Conservation (phyloP, 1,284 basidiomycete genomes). For the Pascua guehoae region DNA sequence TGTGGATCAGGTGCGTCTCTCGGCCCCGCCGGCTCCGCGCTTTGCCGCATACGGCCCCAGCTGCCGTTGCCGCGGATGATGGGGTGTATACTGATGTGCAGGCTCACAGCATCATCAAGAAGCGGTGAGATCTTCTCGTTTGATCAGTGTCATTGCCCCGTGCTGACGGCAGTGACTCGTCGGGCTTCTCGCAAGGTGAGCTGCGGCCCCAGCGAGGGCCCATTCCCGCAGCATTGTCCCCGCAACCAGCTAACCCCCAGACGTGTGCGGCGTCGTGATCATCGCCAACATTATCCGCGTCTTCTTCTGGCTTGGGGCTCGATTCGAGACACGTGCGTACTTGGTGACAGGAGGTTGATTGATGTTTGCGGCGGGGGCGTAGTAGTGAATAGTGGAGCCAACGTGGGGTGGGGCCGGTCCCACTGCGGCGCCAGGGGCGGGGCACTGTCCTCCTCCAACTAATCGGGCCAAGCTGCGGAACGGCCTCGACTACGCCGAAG, state of each 20-base stretch:
- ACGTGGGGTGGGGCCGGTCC: neutral
- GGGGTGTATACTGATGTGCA: conserved; percentile 17
- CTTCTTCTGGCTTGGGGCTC: conserved; percentile 54
- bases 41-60: no score
- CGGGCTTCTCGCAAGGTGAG: conserved; percentile 46
- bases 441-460: neutral
- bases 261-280: conserved; percentile 45
- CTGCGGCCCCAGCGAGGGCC: neutral
- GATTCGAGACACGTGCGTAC: conserved; percentile 50
- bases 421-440: neutral
- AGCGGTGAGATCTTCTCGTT: conserved; percentile 35
- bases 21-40: neutral
- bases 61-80: conserved; percentile 14
- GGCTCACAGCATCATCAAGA: conserved; percentile 52
- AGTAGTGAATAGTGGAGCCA: neutral
- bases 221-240: neutral
- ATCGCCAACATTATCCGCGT: conserved; percentile 50
- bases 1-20: conserved; percentile 45
- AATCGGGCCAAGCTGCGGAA: no score
- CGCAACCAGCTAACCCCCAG: conserved; percentile 13
- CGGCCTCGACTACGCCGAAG: neutral
- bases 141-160: no score
- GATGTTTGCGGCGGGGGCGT: no score
- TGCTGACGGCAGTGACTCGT: conserved; percentile 42
- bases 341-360: no score